Evolutionary conservation across 805 yeast species (phyloP).

Genomic region (Teunomyces kruisii): DNA sequence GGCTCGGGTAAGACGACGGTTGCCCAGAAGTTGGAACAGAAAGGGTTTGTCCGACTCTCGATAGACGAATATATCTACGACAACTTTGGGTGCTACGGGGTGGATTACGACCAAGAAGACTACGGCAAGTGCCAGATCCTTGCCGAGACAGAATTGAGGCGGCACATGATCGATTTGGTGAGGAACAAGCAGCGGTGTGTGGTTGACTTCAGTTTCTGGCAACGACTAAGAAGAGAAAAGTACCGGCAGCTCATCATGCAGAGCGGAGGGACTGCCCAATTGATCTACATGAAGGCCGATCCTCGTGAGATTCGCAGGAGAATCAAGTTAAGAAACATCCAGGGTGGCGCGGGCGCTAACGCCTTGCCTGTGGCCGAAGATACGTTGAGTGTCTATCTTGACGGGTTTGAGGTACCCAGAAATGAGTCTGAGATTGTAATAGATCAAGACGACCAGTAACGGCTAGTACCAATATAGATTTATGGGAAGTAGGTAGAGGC

Average conservation of each 20-base stretch:
- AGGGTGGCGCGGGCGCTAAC: background rate
- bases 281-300: background rate
- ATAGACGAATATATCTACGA: background rate
- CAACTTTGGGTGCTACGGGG: background rate
- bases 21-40: background rate
- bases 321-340: background rate
- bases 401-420: background rate
- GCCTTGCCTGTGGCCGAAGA: background rate
- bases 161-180: background rate
- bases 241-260: background rate
- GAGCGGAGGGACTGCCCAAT: background rate
- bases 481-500: background rate
- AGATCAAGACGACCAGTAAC: background rate
- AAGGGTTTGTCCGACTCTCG: background rate
- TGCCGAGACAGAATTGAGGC: background rate
- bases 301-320: background rate
- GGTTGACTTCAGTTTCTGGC: background rate
- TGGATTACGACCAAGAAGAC: background rate
- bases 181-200: background rate
- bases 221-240: background rate
- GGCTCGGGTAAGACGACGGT: background rate
- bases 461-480: no score
- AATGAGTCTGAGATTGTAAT: background rate
- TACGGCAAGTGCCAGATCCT: background rate
- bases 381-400: background rate